phyloP scores from a whole-genome alignment of 2,329 filamentous ascomycete species.

The Gaeumannomyces tritici region DNA sequence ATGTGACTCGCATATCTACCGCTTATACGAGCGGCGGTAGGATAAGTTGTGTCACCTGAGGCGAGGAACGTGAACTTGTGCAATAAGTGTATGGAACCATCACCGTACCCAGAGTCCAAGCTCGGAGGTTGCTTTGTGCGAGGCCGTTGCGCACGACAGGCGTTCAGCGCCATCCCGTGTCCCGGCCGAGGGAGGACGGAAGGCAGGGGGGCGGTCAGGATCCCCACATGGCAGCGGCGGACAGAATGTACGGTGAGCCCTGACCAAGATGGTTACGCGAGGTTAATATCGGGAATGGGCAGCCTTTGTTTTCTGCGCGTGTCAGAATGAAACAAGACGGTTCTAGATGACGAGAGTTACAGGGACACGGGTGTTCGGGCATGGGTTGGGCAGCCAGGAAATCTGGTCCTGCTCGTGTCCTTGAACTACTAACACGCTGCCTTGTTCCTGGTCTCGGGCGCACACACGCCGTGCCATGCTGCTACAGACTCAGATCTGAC shows the following conservation, averaged over 20 bases:
- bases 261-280: not conserved
- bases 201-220: not conserved
- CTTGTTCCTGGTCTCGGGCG: not conserved
- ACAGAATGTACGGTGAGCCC: not conserved
- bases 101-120: not conserved
- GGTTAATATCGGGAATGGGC: no score
- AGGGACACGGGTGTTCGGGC: not conserved
- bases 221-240: not conserved
- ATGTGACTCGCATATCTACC: not conserved
- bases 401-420: not conserved
- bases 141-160: not conserved
- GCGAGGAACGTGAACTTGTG: not conserved
- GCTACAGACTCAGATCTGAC: not conserved
- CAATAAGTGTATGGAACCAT: not conserved
- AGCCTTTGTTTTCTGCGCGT: not conserved
- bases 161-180: not conserved
- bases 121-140: not conserved
- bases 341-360: not conserved
- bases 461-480: not conserved
- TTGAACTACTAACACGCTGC: no score
- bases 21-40: not conserved
- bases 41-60: not conserved
- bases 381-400: not conserved
- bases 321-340: not conserved
- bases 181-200: not conserved